Evolutionary conservation across 1,284 basidiomycete species (phyloP).

Genomic region (Sparassis latifolia): DNA sequence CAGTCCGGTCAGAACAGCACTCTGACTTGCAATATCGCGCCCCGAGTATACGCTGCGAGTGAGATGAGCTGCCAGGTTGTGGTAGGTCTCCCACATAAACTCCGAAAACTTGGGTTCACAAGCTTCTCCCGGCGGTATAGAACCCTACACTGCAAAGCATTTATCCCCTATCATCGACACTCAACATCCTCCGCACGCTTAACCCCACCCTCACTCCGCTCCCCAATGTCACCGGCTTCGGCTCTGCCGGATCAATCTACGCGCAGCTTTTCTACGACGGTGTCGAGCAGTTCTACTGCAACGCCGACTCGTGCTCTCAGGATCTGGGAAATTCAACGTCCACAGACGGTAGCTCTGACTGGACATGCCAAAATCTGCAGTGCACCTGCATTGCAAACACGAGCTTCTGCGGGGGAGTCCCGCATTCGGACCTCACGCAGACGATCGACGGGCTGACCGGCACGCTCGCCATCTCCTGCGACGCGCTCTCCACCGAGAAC

Average conservation of each 20-base stretch:
- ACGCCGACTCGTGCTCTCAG: slow-evolving; percentile 66
- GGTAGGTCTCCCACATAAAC: slow-evolving; percentile 36
- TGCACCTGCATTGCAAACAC: slow-evolving; percentile 70
- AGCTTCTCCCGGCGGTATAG: slow-evolving; percentile 28
- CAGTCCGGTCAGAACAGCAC: slow-evolving; percentile 44
- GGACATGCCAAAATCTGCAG: slow-evolving; percentile 63
- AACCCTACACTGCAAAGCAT: slow-evolving; percentile 75
- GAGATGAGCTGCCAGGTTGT: slow-evolving; percentile 73
- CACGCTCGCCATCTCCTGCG: slow-evolving; percentile 63
- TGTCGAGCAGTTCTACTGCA: slow-evolving; percentile 80
- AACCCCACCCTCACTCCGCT: slow-evolving; percentile 63
- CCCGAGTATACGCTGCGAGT: slow-evolving; percentile 58
- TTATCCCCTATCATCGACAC: slow-evolving; percentile 59
- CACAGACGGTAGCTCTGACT: slow-evolving; percentile 39
- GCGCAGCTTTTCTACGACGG: slow-evolving; percentile 83
- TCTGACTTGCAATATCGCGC: slow-evolving; percentile 54
- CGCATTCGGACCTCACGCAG: slow-evolving; percentile 42
- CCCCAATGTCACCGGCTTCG: slow-evolving; percentile 58
- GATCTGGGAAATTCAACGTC: slow-evolving; percentile 30
- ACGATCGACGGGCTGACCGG: slow-evolving; percentile 57
- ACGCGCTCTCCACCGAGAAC: slow-evolving; percentile 35
- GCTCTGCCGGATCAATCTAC: slow-evolving; percentile 47
- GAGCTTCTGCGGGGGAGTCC: slow-evolving; percentile 64
- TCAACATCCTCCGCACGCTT: slow-evolving; percentile 75
- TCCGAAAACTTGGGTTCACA: neutral